Base-by-base conservation (phyloP, 495 filamentous ascomycete species). In the Aspergillus ellipticus region DNA sequence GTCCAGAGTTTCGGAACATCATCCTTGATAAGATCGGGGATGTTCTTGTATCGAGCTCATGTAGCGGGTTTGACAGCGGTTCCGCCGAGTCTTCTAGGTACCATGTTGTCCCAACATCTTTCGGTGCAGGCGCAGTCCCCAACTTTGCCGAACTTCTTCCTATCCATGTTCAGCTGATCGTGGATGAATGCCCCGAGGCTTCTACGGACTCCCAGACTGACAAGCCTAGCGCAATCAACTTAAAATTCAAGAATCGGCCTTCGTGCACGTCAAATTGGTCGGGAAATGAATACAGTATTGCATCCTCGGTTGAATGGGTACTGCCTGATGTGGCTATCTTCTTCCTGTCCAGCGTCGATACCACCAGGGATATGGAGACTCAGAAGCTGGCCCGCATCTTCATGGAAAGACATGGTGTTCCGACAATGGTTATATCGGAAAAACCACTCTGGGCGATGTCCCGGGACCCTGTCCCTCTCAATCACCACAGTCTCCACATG, bases 21-120 rank as follows among this genome's bases (percentile, higher is more conserved):
- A 88, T 92, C 55, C 76, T 89, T n/a, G 81, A 86, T 64, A 92
- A 92, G 69, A 77, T 91, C 46, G 87, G 82, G 16, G 82, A 82
- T 57, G 86, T 88, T 43, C 61, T 84, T 46, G 78, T 81, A 17
- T 77, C 80, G 16, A 76, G 77, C 57, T 76, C 78, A 29, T 66
- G 66, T 49, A 61, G 64, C 57, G 66, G 65, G 19, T 72, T 69
- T 7, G 71, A 69, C 39, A 72, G 68, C 47, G 77, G 73, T 61
- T 78, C 80, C 42, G 66, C 74, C 21, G 76, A 79, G 54, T 79
- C 82, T 16, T 85, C 84, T 28, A 77, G 81, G 51, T 91, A 85
- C 68, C 89, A 87, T 70, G 84, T 91, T 57, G 83, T 92, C 42
- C 87, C 88, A 26, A 85, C 87, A 0, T 85, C 84, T 0, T 90